Conservation (phyloP, 768 basidiomycete species). For the Candolleomyces eurysporus region DNA sequence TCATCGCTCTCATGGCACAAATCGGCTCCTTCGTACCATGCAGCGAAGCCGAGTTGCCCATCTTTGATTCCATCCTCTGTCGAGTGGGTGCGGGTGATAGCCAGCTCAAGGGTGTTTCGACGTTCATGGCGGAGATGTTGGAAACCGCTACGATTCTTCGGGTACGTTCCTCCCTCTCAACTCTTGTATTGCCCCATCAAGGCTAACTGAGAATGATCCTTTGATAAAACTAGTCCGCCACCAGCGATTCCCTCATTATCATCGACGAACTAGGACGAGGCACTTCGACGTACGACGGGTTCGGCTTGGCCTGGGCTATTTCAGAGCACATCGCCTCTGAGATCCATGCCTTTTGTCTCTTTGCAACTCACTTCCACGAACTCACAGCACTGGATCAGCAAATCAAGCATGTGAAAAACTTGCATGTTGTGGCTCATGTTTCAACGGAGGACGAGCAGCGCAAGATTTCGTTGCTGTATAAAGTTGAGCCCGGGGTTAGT, state of each 20-base stretch:
- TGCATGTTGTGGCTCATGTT: constrained; percentile 95
- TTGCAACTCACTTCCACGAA: constrained; percentile 98
- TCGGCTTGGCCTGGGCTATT: constrained; percentile 98
- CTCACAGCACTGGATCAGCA: constrained; percentile 89
- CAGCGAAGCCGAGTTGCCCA: constrained; percentile 76
- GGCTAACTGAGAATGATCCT: too few relatives aligned
- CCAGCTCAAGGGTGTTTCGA: constrained; percentile 96
- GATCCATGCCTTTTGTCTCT: constrained; percentile 92
- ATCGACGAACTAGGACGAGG: constrained; percentile 97
- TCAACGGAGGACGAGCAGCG: constrained; percentile 68
- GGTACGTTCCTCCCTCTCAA: constrained; percentile 51
- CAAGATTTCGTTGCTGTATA: constrained; percentile 92
- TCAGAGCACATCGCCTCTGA: constrained; percentile 96
- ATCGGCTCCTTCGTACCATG: constrained; percentile 96
- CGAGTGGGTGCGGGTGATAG: constrained; percentile 97
- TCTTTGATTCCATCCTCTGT: constrained; percentile 95
- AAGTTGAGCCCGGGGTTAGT: constrained; percentile 89
- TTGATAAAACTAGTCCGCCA: constrained; percentile 65
- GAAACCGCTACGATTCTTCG: constrained; percentile 95
- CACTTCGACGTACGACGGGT: constrained; percentile 96
- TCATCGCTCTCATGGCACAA: constrained; percentile 96
- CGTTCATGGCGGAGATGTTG: constrained; percentile 99
- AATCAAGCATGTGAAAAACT: constrained; percentile 83
- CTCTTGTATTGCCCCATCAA: too few relatives aligned
- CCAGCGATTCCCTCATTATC: constrained; percentile 90